A percentile compares a stretch with the other conserved stretches of the same genome.
Conservation (phyloP, 2,329 filamentous ascomycete genomes). For the Phaeophleospora eucalypticola region DNA sequence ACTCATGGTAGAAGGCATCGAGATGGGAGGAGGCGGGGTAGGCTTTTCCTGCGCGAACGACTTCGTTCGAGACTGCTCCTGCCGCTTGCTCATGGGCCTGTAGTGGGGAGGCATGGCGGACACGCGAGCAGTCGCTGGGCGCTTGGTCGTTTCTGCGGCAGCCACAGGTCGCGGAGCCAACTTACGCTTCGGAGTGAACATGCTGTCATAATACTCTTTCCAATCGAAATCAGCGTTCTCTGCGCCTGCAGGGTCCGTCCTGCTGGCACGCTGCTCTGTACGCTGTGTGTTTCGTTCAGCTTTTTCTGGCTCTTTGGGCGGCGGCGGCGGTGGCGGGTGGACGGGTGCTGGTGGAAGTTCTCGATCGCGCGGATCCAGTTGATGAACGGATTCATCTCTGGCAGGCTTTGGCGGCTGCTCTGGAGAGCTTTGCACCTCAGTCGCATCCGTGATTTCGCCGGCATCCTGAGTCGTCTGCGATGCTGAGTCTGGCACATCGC, state of each 20-base stretch:
- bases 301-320: too few species aligned
- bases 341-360: constrained; percentile 4
- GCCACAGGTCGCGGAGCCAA: constrained; percentile 76
- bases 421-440: not conserved
- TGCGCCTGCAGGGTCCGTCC: not conserved
- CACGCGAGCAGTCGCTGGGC: constrained; percentile 51
- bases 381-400: not conserved
- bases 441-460: not conserved
- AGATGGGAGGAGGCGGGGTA: constrained; percentile 9
- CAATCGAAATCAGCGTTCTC: constrained; percentile 22
- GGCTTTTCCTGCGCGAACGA: constrained; percentile 14
- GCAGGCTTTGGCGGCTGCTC: not conserved
- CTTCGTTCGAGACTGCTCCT: constrained; percentile 33
- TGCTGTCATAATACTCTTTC: constrained; percentile 45
- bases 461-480: constrained; percentile 2
- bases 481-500: not conserved
- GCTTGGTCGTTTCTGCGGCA: constrained; percentile 45
- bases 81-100: constrained; percentile 26
- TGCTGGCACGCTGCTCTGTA: not conserved
- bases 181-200: constrained; percentile 74
- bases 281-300: too few species aligned
- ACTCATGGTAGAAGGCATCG: not conserved
- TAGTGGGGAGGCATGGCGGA: constrained; percentile 28
- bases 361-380: constrained; percentile 1
- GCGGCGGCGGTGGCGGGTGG: not conserved